Evolutionary conservation across 2,329 filamentous ascomycete species (phyloP).

Genomic region (Scytalidium lignicola): DNA sequence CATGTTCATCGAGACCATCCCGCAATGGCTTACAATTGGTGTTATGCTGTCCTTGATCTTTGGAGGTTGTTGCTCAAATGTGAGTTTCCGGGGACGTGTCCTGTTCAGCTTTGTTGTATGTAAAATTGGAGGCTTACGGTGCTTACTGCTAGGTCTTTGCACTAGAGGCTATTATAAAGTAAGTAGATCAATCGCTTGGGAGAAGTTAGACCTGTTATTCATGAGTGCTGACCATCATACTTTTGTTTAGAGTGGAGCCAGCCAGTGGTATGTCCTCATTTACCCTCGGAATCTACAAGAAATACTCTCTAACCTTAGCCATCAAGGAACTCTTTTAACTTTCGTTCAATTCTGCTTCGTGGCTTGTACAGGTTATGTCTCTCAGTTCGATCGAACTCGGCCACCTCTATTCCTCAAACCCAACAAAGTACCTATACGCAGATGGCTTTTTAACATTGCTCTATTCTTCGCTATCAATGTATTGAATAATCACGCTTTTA

Average conservation of each 20-base stretch:
- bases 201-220: background rate
- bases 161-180: conserved; percentile 92
- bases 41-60: conserved; percentile 83
- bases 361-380: conserved; percentile 69
- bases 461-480: conserved; percentile 94
- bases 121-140: conserved; percentile 22
- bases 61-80: conserved; percentile 92
- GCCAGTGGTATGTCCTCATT: conserved; percentile 59
- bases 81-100: conserved; percentile 39
- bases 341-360: conserved; percentile 89
- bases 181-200: conserved; percentile 36
- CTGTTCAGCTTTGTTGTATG: too few species aligned
- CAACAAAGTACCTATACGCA: conserved; percentile 74
- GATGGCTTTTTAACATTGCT: conserved; percentile 83
- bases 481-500: conserved; percentile 96
- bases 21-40: conserved; percentile 57
- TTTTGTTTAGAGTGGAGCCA: conserved; percentile 63
- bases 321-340: conserved; percentile 71
- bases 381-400: conserved; percentile 63
- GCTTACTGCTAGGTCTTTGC: conserved; percentile 71
- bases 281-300: background rate
- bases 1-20: conserved; percentile 53
- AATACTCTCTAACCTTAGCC: conserved; percentile 9
- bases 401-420: conserved; percentile 68
- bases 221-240: conserved; percentile 15